Evolutionary conservation across 1,284 basidiomycete species (phyloP), one percentile per base, ranked within the genome.

Genomic region (Ustilago tritici): DNA sequence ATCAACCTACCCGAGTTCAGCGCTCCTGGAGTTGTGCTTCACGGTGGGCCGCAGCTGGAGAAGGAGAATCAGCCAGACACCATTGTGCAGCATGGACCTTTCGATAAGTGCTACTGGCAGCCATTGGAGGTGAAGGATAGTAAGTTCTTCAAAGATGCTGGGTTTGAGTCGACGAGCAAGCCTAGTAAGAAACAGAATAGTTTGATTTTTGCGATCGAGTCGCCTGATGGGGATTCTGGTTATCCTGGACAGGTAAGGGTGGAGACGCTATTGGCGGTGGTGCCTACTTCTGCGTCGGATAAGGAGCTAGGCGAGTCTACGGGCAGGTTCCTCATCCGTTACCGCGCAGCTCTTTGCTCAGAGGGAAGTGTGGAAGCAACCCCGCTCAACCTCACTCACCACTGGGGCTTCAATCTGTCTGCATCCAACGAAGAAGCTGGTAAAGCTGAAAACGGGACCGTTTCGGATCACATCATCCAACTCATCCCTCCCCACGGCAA

Each of bases 381-480:
- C 17, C 83, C 83, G 8, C 61, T 85, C 67, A 85, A 84, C 62
- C 50, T 85, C 36, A 82, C 82, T n/a, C 83, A 85, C 41, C 83
- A 85, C 65, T 85, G 83, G 83, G 81, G 80, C 52, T 85, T 85
- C 72, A 79, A 84, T 56, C 61, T 85, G 14, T 65, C 62, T 9
- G 68, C 80, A 0, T 78, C 78, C 4, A 57, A 61, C 60, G 61
- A 67, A 28, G 32, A 59, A n/a, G 65, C 56, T 32, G 49, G 55
- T 19, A 66, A 52, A 15, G 66, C 78, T 2, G 81, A 81, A 15
- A 67, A 69, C 32, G 74, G 74, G n/a, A 62, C 64, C 4, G 74
- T 76, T 2, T 59, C 23, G 32, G 65, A 76, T 2, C 83, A 84
- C 57, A 41, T 65, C n/a, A 59, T 85, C 15, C 61, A 71, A 40